phyloP scores from a whole-genome alignment of 2,329 filamentous ascomycete genomes.

The Paracoccidioides lutzii region DNA sequence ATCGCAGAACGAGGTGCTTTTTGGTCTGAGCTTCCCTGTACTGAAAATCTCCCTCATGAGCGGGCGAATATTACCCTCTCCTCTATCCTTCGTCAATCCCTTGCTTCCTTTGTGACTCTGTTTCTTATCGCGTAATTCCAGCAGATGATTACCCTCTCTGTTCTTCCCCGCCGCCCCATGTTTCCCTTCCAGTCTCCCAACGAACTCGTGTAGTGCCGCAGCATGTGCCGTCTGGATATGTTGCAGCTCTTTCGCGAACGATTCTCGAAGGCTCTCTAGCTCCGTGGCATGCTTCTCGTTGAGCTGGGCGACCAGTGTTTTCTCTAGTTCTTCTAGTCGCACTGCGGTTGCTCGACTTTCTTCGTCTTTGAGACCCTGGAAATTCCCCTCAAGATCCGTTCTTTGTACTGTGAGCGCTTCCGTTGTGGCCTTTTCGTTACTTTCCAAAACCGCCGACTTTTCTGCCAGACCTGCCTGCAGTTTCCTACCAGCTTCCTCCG shows the following conservation, averaged over 20 bases:
- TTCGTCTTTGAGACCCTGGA: background rate
- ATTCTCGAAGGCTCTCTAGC: background rate
- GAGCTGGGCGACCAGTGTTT: background rate
- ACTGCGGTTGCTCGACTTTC: background rate
- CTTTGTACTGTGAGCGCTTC: background rate
- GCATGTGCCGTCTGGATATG: background rate
- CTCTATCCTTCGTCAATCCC: background rate
- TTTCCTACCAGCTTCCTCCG: background rate
- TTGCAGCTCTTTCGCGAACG: background rate
- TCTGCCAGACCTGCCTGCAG: background rate
- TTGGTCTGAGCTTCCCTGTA: background rate
- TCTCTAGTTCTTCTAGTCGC: background rate
- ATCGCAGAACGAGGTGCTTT: background rate
- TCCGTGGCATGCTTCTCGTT: background rate
- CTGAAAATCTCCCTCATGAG: background rate
- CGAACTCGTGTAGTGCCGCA: background rate
- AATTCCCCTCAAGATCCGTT: background rate
- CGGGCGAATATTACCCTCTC: background rate
- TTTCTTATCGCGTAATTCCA: background rate
- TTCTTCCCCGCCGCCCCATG: background rate
- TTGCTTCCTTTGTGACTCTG: background rate
- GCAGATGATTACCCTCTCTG: background rate
- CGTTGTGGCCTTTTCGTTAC: background rate
- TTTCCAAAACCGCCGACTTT: background rate
- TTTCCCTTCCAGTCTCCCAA: background rate